Percentiles rank a stretch among this genome's conserved stretches.
phyloP scores from a whole-genome alignment of 2,329 filamentous ascomycete genomes.

The Plenodomus tracheiphilus region DNA sequence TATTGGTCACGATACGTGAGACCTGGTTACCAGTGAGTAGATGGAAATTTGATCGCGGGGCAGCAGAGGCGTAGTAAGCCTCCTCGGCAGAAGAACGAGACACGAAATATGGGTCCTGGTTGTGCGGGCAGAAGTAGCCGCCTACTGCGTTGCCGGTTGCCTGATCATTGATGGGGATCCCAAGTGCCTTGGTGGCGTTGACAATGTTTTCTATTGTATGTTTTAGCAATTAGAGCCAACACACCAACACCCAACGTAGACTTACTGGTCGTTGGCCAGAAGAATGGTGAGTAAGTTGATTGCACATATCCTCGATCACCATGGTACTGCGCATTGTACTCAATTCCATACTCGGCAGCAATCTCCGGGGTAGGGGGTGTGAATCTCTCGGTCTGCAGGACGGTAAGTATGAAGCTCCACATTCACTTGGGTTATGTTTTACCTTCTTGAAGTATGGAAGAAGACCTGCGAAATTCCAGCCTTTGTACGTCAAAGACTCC shows the following conservation, averaged over 20 bases:
- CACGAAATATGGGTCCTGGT: conserved; percentile 13
- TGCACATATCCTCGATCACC: conserved; percentile 23
- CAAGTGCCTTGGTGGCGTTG: conserved; percentile 16
- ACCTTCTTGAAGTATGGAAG: conserved; percentile 32
- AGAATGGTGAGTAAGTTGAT: conserved; percentile 20
- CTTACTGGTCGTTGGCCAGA: conserved; percentile 28
- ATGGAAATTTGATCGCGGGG: conserved; percentile 21
- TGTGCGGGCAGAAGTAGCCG: conserved; percentile 25
- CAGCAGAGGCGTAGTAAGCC: conserved; percentile 23
- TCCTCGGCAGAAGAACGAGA: conserved; percentile 25
- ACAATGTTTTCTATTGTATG: conserved; percentile 19
- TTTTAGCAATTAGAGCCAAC: not conserved
- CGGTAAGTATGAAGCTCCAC: conserved; percentile 3
- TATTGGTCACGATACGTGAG: conserved; percentile 15
- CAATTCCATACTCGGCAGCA: conserved; percentile 23
- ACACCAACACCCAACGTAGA: not conserved
- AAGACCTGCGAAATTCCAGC: conserved; percentile 33
- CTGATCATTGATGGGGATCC: conserved; percentile 23
- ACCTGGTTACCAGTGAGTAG: conserved; percentile 21
- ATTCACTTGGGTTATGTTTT: not conserved
- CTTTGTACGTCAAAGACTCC: conserved; percentile 27
- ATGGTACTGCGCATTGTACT: conserved; percentile 14
- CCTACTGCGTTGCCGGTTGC: conserved; percentile 24
- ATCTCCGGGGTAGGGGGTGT: conserved; percentile 20
- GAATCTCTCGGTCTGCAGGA: conserved; percentile 22